A percentile compares a stretch with the other conserved stretches of the same genome.
Conservation (phyloP, 2,329 filamentous ascomycete genomes). For the Aureobasidium leucospermi region DNA sequence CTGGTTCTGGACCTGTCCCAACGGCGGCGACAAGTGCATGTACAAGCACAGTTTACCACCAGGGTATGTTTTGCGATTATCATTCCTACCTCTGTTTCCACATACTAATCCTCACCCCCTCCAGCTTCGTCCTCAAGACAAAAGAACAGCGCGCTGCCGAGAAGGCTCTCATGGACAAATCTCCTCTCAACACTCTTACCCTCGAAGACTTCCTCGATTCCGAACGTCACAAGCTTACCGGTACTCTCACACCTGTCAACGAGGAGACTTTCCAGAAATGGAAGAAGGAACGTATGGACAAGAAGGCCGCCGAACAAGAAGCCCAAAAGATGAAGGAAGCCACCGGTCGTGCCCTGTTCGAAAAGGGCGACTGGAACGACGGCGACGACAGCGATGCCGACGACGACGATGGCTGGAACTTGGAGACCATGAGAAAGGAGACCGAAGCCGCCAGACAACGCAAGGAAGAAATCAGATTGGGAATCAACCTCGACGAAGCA, state of each 20-base stretch:
- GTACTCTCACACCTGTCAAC: constrained; percentile 86
- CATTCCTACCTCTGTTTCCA: neutral
- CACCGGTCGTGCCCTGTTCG: constrained; percentile 89
- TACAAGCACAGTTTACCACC: constrained; percentile 93
- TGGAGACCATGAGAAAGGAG: constrained; percentile 74
- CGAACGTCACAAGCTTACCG: constrained; percentile 90
- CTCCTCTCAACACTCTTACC: constrained; percentile 85
- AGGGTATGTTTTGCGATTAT: constrained; percentile 56
- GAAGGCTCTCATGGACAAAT: constrained; percentile 94
- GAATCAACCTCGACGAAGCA: constrained; percentile 14
- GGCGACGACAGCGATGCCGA: constrained; percentile 58
- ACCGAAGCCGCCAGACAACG: constrained; percentile 67
- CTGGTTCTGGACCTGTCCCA: constrained; percentile 98
- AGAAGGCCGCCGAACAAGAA: constrained; percentile 92
- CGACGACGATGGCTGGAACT: constrained; percentile 65
- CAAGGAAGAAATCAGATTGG: constrained; percentile 69
- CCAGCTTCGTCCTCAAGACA: constrained; percentile 90
- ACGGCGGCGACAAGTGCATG: constrained; percentile 96
- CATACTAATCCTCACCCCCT: neutral
- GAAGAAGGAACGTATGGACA: constrained; percentile 90
- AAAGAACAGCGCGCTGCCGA: constrained; percentile 94
- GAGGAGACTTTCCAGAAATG: constrained; percentile 89
- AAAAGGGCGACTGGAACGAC: constrained; percentile 84
- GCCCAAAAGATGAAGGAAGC: constrained; percentile 88
- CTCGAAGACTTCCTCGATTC: constrained; percentile 96